A percentile compares a stretch with the other conserved stretches of the same genome.
Evolutionary conservation across 179 eudicot species (phyloP).

Genomic region (Vitellaria paradoxa): DNA sequence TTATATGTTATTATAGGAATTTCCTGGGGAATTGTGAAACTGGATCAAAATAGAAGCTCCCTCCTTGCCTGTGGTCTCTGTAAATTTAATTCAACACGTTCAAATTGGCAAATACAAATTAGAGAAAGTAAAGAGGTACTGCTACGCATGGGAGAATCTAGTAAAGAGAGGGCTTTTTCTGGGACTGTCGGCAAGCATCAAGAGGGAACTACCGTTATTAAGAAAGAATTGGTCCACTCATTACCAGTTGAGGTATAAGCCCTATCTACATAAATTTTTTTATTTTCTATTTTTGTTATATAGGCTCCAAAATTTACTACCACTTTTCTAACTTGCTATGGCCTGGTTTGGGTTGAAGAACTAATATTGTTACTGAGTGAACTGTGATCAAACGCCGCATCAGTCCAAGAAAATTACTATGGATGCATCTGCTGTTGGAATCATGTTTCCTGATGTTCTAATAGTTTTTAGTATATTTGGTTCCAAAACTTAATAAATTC

Average conservation of each 20-base stretch:
- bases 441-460: no score
- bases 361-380: background rate
- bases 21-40: background rate
- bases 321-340: background rate
- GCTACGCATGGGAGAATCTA: slow-evolving; percentile 1
- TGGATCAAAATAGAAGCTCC: background rate
- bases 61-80: background rate
- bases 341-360: slow-evolving; percentile 1
- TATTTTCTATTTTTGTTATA: background rate
- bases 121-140: background rate
- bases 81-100: slow-evolving; percentile 3
- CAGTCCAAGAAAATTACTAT: background rate
- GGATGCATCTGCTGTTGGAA: background rate
- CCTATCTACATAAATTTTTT: background rate
- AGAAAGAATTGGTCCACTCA: slow-evolving; percentile 21
- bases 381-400: background rate
- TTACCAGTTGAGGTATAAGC: slow-evolving; percentile 23
- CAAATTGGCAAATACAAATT: slow-evolving; percentile 2
- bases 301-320: slow-evolving; percentile 3
- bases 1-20: background rate
- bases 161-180: slow-evolving; percentile 20
- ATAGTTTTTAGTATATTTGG: background rate
- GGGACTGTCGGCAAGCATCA: slow-evolving; percentile 26
- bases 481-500: background rate
- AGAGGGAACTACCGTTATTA: slow-evolving; percentile 15